These are phyloP conservation scores for Clonostachys rosea DNA, from an alignment of 2,329 filamentous ascomycete genomes.

Conservation along the genomic window DNA sequence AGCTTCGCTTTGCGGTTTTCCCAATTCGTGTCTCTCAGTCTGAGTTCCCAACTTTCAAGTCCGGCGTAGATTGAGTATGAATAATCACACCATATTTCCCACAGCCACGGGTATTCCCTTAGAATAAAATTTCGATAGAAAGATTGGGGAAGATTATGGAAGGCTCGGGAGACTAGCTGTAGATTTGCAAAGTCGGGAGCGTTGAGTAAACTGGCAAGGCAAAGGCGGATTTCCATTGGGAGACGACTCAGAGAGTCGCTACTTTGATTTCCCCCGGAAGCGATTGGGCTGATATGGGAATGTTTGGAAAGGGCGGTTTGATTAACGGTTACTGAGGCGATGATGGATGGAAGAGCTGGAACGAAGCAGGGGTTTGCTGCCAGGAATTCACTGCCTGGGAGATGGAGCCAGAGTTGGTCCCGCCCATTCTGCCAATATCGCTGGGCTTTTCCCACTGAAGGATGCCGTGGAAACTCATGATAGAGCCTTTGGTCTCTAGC, in stretches of 20 bases:
- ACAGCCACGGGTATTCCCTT: background rate
- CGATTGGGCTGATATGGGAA: no score
- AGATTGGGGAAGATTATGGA: background rate
- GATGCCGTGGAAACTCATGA: background rate
- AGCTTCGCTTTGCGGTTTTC: no score
- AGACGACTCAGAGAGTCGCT: background rate
- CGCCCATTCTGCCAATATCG: background rate
- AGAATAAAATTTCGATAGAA: background rate
- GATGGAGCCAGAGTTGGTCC: constrained; percentile 1
- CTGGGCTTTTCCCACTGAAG: no score
- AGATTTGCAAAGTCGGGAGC: background rate
- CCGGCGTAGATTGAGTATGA: no score
- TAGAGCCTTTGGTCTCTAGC: background rate
- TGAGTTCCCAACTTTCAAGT: no score
- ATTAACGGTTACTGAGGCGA: background rate
- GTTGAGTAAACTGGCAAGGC: background rate
- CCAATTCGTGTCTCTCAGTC: no score
- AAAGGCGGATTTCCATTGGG: background rate
- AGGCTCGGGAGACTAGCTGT: background rate
- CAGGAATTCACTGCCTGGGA: background rate
- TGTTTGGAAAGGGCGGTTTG: background rate
- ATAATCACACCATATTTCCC: background rate
- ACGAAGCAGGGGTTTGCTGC: constrained; percentile 3
- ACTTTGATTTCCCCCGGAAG: no score
- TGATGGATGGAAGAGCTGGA: constrained; percentile 7